phyloP scores from a whole-genome alignment of 2,329 filamentous ascomycete species.

The Decorospora gaudefroyi region DNA sequence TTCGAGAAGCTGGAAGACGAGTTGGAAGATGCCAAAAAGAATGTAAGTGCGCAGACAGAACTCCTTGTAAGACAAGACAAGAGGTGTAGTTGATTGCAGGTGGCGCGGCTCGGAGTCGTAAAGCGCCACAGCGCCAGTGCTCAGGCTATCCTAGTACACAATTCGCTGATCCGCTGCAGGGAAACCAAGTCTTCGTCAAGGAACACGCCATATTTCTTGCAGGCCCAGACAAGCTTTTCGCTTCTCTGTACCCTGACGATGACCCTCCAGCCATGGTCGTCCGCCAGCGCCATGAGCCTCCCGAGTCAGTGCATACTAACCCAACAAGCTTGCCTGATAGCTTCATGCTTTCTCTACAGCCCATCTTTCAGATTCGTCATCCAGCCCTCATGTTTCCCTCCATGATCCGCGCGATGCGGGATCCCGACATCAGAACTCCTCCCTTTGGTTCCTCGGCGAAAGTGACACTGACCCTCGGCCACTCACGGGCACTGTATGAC shows the following conservation, averaged over 20 bases:
- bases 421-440: neutral
- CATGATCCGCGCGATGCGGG: slow-evolving; percentile 15
- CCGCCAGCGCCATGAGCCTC: slow-evolving; percentile 5
- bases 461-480: neutral
- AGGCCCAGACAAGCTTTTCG: slow-evolving; percentile 17
- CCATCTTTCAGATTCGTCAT: slow-evolving; percentile 26
- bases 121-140: slow-evolving; percentile 2
- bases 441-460: slow-evolving; percentile 1
- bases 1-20: slow-evolving; percentile 21
- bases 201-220: slow-evolving; percentile 17
- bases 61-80: no score
- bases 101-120: neutral
- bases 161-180: slow-evolving; percentile 5
- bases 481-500: slow-evolving; percentile 12
- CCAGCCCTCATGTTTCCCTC: slow-evolving; percentile 24
- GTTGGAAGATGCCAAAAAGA: slow-evolving; percentile 16
- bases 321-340: slow-evolving; percentile 19
- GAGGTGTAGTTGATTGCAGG: neutral
- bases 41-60: slow-evolving; percentile 12
- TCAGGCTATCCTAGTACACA: neutral
- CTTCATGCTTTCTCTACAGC: slow-evolving; percentile 18
- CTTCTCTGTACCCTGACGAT: slow-evolving; percentile 7
- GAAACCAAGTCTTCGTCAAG: slow-evolving; percentile 20
- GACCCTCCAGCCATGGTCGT: slow-evolving; percentile 1
- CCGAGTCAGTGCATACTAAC: slow-evolving; percentile 12